phyloP scores from a whole-genome alignment of 495 filamentous ascomycete genomes.

The Xylaria acuta region DNA sequence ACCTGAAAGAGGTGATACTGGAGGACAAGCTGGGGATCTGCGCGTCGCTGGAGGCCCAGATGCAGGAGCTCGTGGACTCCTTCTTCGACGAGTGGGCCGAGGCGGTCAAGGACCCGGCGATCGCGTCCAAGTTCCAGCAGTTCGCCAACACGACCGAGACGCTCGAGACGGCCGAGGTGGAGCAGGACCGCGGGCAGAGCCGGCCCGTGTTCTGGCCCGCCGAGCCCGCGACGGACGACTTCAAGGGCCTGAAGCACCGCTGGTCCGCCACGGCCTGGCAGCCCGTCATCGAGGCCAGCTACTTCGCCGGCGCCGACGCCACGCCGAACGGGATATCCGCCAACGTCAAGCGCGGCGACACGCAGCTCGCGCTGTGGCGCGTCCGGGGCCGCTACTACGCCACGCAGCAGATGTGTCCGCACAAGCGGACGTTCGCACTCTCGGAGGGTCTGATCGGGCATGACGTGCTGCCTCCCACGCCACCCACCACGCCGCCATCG shows the following conservation, averaged over 20 bases:
- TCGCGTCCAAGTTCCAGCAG: slow-evolving; percentile 78
- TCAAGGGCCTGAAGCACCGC: slow-evolving; percentile 64
- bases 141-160: slow-evolving; percentile 86
- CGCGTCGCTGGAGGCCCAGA: slow-evolving; percentile 85
- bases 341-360: slow-evolving; percentile 86
- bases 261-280: slow-evolving; percentile 86
- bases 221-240: slow-evolving; percentile 72
- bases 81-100: slow-evolving; percentile 98
- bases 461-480: slow-evolving; percentile 47
- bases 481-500: slow-evolving; percentile 55
- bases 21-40: slow-evolving; percentile 90
- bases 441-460: slow-evolving; percentile 90
- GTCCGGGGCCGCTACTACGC: slow-evolving; percentile 83
- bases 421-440: slow-evolving; percentile 91
- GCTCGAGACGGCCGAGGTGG: slow-evolving; percentile 71
- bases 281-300: slow-evolving; percentile 73
- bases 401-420: slow-evolving; percentile 98
- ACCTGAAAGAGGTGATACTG: slow-evolving; percentile 82
- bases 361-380: slow-evolving; percentile 91
- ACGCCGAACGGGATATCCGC: slow-evolving; percentile 71
- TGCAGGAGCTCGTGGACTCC: slow-evolving; percentile 85
- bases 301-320: slow-evolving; percentile 71
- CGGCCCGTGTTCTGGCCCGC: slow-evolving; percentile 87
- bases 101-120: slow-evolving; percentile 72
- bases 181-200: slow-evolving; percentile 75